Base-by-base conservation (phyloP, 202 grass and related monocot genomes). In the Schoenoplectus triqueter region DNA sequence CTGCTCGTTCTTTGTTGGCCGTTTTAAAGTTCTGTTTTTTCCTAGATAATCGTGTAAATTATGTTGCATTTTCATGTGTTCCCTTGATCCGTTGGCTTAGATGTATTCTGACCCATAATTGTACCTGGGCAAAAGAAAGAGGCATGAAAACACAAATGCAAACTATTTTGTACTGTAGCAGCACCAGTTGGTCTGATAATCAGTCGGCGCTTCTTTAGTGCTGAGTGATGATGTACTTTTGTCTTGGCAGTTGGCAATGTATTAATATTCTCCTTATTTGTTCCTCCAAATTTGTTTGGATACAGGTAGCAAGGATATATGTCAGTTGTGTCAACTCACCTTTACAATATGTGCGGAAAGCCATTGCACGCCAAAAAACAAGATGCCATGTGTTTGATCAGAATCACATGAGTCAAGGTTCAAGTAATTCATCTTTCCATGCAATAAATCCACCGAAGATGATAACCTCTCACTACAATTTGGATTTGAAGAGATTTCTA, bases 401-500 rank as follows among this genome's bases (percentile, higher is more conserved):
- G 52, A 44, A 78, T 78, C 54, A 78, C 2, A 8, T 50, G 64
- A 59, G 73, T 15, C 0, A 87, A 59, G 81, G n/a, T 55, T 10
- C 48, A 17, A 76, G 54, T 80, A 85, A 71, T 1, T 80, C 56
- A 46, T 44, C n/a, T 44, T 65, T 71, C 13, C 84, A 57, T 19
- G 66, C 57, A 80, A 82, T 87, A 66, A 68, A n/a, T 13, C 67
- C 84, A 15, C 49, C 88, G 18, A 71, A 89, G 77, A 90, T 17
- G 68, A 66, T 83, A 62, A 5, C 69, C 59, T 91, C 75, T 78
- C 64, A 71, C 62, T 87, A 86, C 87, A 72, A 86, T 14, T 87
- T 86, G 14, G 64, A 85, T 73, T 47, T 93, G 7, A 10, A 86
- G 40, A 55, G 47, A 22, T 62, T 89, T 71, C 46, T 44, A 44